Base-by-base conservation (phyloP, 805 yeast genomes). In the Ogataea nitratoaversa region DNA sequence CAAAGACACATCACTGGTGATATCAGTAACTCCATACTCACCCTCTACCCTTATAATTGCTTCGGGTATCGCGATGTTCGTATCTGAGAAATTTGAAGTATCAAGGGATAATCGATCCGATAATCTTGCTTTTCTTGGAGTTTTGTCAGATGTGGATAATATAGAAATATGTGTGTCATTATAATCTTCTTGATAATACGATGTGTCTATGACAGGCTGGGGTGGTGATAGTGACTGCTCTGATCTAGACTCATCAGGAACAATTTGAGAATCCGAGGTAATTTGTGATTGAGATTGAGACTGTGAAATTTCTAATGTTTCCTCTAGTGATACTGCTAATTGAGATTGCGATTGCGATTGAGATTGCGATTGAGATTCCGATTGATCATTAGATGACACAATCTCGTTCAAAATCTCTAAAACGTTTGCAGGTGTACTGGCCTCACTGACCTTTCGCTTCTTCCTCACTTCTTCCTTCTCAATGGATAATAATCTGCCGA, bases 61-160 rank as follows among this genome's bases (percentile, higher is more conserved):
- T 39, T 60, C 62, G 2, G 67, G 67, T 7, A 62, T 38, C 2
- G 67, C 66, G 18, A 62, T 51, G 35, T 57, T 60, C 1, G 63
- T 51, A 12, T 59, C 60, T n/a, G 49, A 46, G 4, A 54, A 48
- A 5, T 52, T 17, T 2, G 59, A 42, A 3, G 50, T 47, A 16
- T 54, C 59, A 12, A 57, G 19, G 1, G 63, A 57, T 19, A 60
- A 40, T 23, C 63, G 30, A 36, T 50, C 44, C 9, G 59, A 52
- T 17, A 49, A 22, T 28, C 53, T 36, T 7, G 50, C 53, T 31
- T 43, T 44, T 41, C 54, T 43, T 16, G 53, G 53, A 5, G 50
- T 48, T 36, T 34, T 49, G 32, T 44, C 54, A n/a, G 47, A 40
- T 12, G 47, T 37, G 11, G 36, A 12, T n/a, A 29, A 5, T 7